Conservation (phyloP, 2,329 filamentous ascomycete species). For the Ceratocystis lukuohia region DNA sequence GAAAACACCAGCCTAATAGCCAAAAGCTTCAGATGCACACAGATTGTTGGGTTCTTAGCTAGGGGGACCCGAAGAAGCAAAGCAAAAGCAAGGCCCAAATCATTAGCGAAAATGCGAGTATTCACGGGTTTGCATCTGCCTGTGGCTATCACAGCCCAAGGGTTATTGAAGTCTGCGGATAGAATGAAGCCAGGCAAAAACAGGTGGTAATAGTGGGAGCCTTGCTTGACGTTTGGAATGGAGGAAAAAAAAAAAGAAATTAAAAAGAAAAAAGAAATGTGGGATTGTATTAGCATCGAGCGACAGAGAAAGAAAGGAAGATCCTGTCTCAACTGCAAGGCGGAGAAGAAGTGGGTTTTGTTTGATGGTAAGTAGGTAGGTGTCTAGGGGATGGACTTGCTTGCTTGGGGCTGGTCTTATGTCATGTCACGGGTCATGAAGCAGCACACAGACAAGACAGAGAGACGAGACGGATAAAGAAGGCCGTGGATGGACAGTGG, state of each 20-base stretch:
- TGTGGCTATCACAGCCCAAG: neutral
- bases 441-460: neutral
- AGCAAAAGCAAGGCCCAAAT: neutral
- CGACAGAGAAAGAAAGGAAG: neutral
- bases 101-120: neutral
- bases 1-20: no score
- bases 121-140: neutral
- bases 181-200: no score
- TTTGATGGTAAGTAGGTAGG: neutral
- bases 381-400: neutral
- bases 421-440: neutral
- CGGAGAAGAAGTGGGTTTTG: slow-evolving; percentile 7
- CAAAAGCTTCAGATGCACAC: no score
- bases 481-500: neutral
- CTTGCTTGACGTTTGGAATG: neutral
- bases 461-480: neutral
- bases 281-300: neutral
- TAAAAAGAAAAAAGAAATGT: neutral
- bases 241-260: neutral
- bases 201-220: no score
- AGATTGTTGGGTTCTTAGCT: no score
- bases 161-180: neutral
- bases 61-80: neutral
- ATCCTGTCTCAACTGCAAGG: neutral
- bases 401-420: neutral